Base-by-base conservation (phyloP, 2,329 filamentous ascomycete species). In the Scytalidium lignicola region DNA sequence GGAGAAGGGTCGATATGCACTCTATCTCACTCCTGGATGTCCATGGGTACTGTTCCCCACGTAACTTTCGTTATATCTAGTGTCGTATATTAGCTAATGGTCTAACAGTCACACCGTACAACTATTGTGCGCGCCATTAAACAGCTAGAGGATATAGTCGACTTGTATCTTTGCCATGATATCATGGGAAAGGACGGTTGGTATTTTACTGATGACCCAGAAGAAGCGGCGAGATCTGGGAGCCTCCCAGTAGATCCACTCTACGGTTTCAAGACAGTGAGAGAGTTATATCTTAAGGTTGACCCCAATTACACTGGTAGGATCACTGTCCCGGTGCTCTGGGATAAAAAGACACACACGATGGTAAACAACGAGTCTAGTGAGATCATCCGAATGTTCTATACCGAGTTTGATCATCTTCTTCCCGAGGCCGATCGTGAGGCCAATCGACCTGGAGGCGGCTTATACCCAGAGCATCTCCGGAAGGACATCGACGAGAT, bases 1-100 rank as follows among this genome's bases (percentile, higher is more conserved):
- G 12, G 91, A 96, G 70, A 88, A 88, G 70, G 88, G 79, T 48
- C 79, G 92, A 48, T 96, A 97, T 66, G 91, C 96, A 69, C 32
- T 37, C 32, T 37, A 37, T n/a, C 6, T 37, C 32, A 37, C 6
- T 37, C 10, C 15, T n/a, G 32, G 32, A 5, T 37, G 32, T 13
- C 32, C 32, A 15, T 37, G 32, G 32, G 32, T 28, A 28, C n/a
- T n/a, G 26, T 28, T 28, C 26, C n/a, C n/a, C n/a, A n/a, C n/a
- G n/a, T n/a, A 28, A 28, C 26, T 28, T 7, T 28, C 26, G 7
- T 7, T 28, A 13, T 13, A 13, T 28, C 13, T 7, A 28, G 26
- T 28, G 26, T 28, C 13, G 26, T 7, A 7, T 13, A 28, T 28
- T 28, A 7, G 26, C 26, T 28, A 28, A 28, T 28, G 26, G 26